Evolutionary conservation across 371 early-diverging fungal genomes (phyloP).

Genomic region (Syncephalastrum racemosum): DNA sequence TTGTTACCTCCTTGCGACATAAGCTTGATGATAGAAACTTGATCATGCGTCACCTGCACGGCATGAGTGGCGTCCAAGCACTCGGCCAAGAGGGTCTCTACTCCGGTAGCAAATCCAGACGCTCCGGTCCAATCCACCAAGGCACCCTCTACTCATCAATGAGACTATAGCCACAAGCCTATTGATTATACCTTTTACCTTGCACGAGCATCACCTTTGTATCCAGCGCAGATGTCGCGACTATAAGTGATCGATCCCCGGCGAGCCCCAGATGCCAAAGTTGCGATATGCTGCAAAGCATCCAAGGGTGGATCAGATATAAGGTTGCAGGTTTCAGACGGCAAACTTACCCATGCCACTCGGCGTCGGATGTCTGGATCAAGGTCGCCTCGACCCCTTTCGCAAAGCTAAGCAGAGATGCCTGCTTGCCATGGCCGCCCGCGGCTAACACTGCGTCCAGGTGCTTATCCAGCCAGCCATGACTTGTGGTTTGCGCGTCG

Average conservation of each 20-base stretch:
- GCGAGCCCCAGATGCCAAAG: background rate
- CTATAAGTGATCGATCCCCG: background rate
- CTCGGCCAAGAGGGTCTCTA: no score
- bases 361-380: constrained; percentile 13
- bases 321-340: background rate
- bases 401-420: constrained; percentile 24
- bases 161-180: background rate
- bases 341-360: constrained; percentile 32
- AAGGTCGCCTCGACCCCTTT: constrained; percentile 22
- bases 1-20: no score
- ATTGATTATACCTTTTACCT: background rate
- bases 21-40: no score
- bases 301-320: no score
- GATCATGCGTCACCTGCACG: no score
- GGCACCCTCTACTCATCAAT: constrained; percentile 1
- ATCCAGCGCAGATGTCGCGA: constrained; percentile 2
- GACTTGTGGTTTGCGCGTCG: constrained; percentile 26
- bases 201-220: constrained; percentile 1
- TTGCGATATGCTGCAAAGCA: background rate
- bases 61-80: no score
- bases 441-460: constrained; percentile 20
- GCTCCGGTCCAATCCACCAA: constrained; percentile 1
- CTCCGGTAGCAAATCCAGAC: background rate
- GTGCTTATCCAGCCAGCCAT: background rate
- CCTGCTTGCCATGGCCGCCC: constrained; percentile 30